Base-by-base conservation (phyloP, 257 asterid species). In the Lycium barbarum region DNA sequence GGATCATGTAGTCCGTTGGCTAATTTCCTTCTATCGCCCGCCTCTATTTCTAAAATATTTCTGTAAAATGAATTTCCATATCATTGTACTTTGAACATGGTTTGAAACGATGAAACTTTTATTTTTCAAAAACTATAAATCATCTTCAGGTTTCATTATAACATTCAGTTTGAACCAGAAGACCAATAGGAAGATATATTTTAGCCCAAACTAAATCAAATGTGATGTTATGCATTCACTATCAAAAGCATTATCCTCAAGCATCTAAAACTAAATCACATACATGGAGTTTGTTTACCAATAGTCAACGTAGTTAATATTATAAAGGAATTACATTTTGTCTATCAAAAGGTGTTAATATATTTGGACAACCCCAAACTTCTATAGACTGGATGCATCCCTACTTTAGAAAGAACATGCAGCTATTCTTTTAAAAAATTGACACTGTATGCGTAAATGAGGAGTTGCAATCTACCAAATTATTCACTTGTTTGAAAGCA, bases 401-500 rank as follows among this genome's bases (percentile, higher is more conserved):
- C 1, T 26, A 0, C 33, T 26, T 26, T 26, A 26, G 33, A 26
- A 26, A 26, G 33, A 26, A 26, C 33, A 26, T 26, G 33, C 33
- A 26, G 33, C 33, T 26, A 26, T 26, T 26, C 33, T 26, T 26
- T 26, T 26, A 26, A 26, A 26, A 53, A 33, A 53, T 78, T 53
- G 82, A 26, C 65, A 78, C 65, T 53, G 57, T 15, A 14, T 17
- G 57, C 83, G 70, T 82, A 61, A 53, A 38, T 57, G 47, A 33
- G 18, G 76, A 33, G 59, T 57, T 15, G 80, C 55, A 70, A 67
- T 76, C 57, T 71, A 78, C 57, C 85, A 83, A 51, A 38, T 83
- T 81, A 83, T 70, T 93, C 92, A 90, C 89, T 92, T 93, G 59
- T 83, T 33, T 14, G 90, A 90, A 83, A 96, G 91, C 97, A 96